phyloP scores from a whole-genome alignment of 192 early-diverging fungal genomes.

The Jimgerdemannia flammicorona region DNA sequence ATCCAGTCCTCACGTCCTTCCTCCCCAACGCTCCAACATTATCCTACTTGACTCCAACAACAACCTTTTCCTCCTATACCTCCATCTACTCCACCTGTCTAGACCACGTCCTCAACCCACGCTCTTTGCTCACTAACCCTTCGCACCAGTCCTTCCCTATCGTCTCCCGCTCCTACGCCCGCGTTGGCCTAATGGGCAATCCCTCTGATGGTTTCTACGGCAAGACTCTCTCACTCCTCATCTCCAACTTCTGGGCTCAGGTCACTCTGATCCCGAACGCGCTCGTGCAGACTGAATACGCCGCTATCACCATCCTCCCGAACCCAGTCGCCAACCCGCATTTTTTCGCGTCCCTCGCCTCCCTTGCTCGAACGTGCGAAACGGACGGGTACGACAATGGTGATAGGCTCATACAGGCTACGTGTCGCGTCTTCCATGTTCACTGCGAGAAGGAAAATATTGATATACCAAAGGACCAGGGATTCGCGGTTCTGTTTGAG shows the following conservation, averaged over 20 bases:
- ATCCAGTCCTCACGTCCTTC: neutral
- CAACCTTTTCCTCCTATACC: neutral
- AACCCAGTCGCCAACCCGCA: constrained; percentile 32
- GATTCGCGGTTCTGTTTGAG: constrained; percentile 46
- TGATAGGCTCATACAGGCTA: constrained; percentile 44
- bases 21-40: neutral
- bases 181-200: constrained; percentile 63
- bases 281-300: constrained; percentile 18
- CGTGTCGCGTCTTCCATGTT: constrained; percentile 47
- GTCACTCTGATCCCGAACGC: constrained; percentile 49
- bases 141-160: constrained; percentile 19
- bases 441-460: constrained; percentile 35
- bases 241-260: constrained; percentile 57
- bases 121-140: neutral
- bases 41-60: neutral
- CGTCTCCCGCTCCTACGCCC: constrained; percentile 37
- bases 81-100: neutral
- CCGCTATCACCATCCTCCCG: constrained; percentile 35
- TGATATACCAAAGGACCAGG: constrained; percentile 21
- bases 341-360: constrained; percentile 30
- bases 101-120: neutral
- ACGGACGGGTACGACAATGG: constrained; percentile 55
- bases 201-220: constrained; percentile 65
- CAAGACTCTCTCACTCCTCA: constrained; percentile 56
- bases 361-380: constrained; percentile 18